Percentiles rank a stretch among this genome's conserved stretches.
phyloP scores from a whole-genome alignment of 805 yeast species.

The Zygoascus bituminiphila region DNA sequence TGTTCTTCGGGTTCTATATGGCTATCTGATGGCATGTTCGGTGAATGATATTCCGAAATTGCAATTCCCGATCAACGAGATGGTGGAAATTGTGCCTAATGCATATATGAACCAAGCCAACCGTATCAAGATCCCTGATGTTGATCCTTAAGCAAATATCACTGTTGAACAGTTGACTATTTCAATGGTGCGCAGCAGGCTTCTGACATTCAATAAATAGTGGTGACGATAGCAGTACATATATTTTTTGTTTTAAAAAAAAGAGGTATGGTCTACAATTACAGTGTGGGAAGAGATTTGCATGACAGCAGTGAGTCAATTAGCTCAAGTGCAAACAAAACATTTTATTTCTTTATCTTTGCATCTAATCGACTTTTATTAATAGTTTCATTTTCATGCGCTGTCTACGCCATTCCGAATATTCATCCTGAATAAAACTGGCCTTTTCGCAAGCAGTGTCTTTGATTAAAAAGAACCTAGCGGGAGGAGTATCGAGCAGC shows the following conservation, averaged over 20 bases:
- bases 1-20: constrained; percentile 80
- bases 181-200: too few species aligned
- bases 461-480: constrained; percentile 33
- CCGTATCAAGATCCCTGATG: constrained; percentile 19
- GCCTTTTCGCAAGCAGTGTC: constrained; percentile 30
- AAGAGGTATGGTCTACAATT: too few species aligned
- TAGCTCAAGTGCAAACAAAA: not conserved
- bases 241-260: too few species aligned
- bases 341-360: not conserved
- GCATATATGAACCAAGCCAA: constrained; percentile 45
- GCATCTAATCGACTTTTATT: constrained; percentile 17
- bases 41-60: constrained; percentile 78
- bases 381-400: constrained; percentile 23
- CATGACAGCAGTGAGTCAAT: too few species aligned
- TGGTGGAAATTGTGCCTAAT: constrained; percentile 79
- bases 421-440: constrained; percentile 26
- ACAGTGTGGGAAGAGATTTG: too few species aligned
- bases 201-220: too few species aligned
- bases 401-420: constrained; percentile 24
- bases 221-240: too few species aligned
- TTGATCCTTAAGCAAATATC: constrained; percentile 15
- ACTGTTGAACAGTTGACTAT: too few species aligned
- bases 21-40: constrained; percentile 88
- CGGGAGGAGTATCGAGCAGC: constrained; percentile 52
- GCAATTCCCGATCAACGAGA: constrained; percentile 69